Percentiles rank a stretch among this genome's conserved stretches.
Evolutionary conservation across 768 basidiomycete genomes (phyloP).

Genomic region (Termitomyces sp.): DNA sequence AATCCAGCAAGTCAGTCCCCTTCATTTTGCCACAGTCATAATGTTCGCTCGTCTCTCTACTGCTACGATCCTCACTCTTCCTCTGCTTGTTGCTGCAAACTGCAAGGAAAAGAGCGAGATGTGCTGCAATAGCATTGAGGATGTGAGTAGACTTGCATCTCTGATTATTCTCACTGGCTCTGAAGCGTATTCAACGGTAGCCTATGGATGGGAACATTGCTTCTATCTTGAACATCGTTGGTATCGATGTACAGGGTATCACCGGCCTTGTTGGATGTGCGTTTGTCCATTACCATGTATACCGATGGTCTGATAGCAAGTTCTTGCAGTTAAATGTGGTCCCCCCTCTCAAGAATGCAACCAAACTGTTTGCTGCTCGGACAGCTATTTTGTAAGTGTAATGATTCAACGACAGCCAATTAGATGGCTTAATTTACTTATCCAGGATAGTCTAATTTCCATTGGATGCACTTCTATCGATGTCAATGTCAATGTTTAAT

Average conservation of each 20-base stretch:
- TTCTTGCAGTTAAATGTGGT: not conserved
- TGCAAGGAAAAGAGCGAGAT: not conserved
- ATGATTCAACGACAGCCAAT: not conserved
- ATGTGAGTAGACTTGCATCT: not conserved
- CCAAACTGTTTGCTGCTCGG: not conserved
- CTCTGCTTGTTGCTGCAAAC: not conserved
- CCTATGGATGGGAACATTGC: not conserved
- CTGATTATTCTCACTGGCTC: not conserved
- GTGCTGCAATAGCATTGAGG: not conserved
- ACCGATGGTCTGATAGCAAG: not conserved
- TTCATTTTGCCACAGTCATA: not conserved
- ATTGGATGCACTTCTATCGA: not conserved
- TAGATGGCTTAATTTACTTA: not conserved
- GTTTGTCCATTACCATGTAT: not conserved
- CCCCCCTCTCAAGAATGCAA: not conserved
- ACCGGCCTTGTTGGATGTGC: not conserved
- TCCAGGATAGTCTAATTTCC: not conserved
- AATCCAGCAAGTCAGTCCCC: not conserved
- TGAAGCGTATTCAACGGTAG: not conserved
- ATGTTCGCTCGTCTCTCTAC: conserved; percentile 5
- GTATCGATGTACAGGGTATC: not conserved
- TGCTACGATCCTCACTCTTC: conserved; percentile 1
- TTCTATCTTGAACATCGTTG: not conserved
- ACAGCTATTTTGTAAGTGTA: not conserved
- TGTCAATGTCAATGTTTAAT: not conserved